A percentile compares a stretch with the other conserved stretches of the same genome.
Conservation (phyloP, 1,139 yeast species). For the Diutina mesorugosa region DNA sequence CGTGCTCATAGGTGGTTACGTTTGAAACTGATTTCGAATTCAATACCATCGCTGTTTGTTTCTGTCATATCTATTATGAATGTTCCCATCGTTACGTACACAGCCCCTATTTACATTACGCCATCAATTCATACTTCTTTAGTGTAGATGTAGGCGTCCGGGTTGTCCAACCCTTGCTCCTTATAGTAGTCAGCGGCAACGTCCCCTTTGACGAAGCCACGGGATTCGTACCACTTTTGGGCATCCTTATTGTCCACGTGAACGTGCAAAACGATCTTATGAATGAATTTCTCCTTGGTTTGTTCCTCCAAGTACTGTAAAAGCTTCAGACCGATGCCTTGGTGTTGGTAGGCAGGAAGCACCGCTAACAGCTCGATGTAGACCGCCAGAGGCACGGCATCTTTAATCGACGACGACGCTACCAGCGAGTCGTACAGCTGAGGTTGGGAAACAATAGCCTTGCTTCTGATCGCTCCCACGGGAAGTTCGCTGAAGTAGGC, state of each 20-base stretch:
- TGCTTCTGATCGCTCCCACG: slow-evolving; percentile 45
- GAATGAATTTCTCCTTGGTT: slow-evolving; percentile 39
- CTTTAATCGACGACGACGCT: slow-evolving; percentile 12
- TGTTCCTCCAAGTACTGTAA: slow-evolving; percentile 41
- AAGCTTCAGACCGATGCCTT: slow-evolving; percentile 51
- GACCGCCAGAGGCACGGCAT: slow-evolving; percentile 36
- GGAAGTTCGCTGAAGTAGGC: slow-evolving; percentile 56
- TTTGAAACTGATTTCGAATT: no score
- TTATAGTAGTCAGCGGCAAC: slow-evolving; percentile 37
- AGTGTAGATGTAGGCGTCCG: slow-evolving; percentile 26
- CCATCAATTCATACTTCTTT: neutral
- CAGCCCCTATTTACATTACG: neutral
- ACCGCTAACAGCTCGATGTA: slow-evolving; percentile 61
- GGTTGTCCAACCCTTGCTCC: slow-evolving; percentile 28
- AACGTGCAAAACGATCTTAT: slow-evolving; percentile 48
- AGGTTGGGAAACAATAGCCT: slow-evolving; percentile 18
- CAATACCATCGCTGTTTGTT: no score
- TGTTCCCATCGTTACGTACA: no score
- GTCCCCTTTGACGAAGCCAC: slow-evolving; percentile 35
- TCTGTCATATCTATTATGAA: no score
- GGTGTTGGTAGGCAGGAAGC: slow-evolving; percentile 41
- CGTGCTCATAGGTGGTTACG: no score
- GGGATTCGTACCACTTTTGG: slow-evolving; percentile 40
- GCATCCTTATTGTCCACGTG: slow-evolving; percentile 33
- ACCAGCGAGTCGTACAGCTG: slow-evolving; percentile 24